Evolutionary conservation across 2,329 filamentous ascomycete genomes (phyloP).

Genomic region (Rhinocladiella similis): DNA sequence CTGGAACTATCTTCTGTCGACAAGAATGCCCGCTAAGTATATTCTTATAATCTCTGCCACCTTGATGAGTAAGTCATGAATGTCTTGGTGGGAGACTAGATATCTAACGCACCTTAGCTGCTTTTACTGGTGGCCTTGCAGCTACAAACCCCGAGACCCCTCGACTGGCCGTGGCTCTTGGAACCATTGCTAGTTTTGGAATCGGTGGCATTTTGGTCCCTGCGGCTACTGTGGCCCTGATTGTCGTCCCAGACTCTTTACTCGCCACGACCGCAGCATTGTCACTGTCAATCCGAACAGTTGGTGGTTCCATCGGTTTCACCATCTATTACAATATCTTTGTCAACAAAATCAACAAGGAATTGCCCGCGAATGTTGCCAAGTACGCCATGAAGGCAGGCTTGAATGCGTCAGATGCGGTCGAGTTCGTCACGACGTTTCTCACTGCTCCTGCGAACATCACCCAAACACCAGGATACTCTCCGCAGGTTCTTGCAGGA

Average conservation of each 20-base stretch:
- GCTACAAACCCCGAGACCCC: slow-evolving; percentile 55
- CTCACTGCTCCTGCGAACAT: slow-evolving; percentile 12
- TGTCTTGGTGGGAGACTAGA: not conserved
- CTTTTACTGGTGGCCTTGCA: slow-evolving; percentile 49
- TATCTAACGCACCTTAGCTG: slow-evolving; percentile 3
- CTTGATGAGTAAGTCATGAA: slow-evolving; percentile 20
- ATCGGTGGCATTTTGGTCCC: slow-evolving; percentile 59
- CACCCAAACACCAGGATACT: slow-evolving; percentile 16
- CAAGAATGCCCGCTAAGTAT: slow-evolving; percentile 21
- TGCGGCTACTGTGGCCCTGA: slow-evolving; percentile 23
- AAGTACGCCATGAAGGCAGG: slow-evolving; percentile 22
- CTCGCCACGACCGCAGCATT: slow-evolving; percentile 69
- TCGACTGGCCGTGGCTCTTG: slow-evolving; percentile 53
- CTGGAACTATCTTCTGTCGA: slow-evolving; percentile 19
- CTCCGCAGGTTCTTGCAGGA: not conserved
- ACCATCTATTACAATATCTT: slow-evolving; percentile 57
- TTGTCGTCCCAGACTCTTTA: slow-evolving; percentile 56
- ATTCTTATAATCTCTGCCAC: slow-evolving; percentile 12
- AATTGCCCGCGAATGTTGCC: slow-evolving; percentile 41
- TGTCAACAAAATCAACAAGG: slow-evolving; percentile 45
- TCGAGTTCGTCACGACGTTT: slow-evolving; percentile 16
- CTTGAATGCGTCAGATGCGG: slow-evolving; percentile 5
- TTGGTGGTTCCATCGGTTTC: slow-evolving; percentile 67
- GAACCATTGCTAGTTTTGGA: slow-evolving; percentile 63
- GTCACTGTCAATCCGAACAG: slow-evolving; percentile 66